These are phyloP conservation scores for Chrysanthemum makinoi DNA, from an alignment of 129 eudicot species.

Conservation along the genomic window DNA sequence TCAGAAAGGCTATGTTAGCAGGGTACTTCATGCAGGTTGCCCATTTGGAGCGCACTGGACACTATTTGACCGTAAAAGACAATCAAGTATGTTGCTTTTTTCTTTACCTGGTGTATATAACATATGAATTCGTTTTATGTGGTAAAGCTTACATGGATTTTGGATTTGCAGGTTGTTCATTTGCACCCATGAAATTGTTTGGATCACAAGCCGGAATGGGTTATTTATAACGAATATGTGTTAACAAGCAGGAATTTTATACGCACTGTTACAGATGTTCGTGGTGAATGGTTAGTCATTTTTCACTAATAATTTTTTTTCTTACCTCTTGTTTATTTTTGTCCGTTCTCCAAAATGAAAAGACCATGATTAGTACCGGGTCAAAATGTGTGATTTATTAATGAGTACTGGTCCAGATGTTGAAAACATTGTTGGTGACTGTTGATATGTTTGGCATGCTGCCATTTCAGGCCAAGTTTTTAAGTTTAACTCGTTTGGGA, in stretches of 20 bases:
- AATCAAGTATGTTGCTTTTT: constrained; percentile 49
- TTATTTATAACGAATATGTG: constrained; percentile 83
- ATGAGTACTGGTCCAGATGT: no score
- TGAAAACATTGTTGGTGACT: no score
- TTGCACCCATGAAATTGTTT: constrained; percentile 95
- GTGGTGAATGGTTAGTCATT: constrained; percentile 85
- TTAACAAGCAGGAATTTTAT: constrained; percentile 86
- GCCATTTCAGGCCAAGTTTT: no score
- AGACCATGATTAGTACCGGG: not conserved
- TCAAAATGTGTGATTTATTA: not conserved
- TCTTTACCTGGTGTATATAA: no score
- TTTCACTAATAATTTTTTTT: not conserved
- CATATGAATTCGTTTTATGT: not conserved
- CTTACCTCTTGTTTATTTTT: not conserved
- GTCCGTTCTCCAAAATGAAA: not conserved
- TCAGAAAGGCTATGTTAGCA: constrained; percentile 61
- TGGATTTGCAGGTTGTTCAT: constrained; percentile 49
- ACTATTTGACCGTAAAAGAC: constrained; percentile 87
- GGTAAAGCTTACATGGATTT: constrained; percentile 19
- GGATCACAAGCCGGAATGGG: constrained; percentile 97
- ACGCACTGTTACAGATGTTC: constrained; percentile 88
- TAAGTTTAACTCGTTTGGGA: no score
- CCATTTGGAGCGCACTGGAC: constrained; percentile 86
- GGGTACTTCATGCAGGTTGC: constrained; percentile 99
- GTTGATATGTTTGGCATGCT: no score